A percentile compares a stretch with the other conserved stretches of the same genome.
phyloP scores from a whole-genome alignment of 208 protist genomes.

The Leishmania arabica region DNA sequence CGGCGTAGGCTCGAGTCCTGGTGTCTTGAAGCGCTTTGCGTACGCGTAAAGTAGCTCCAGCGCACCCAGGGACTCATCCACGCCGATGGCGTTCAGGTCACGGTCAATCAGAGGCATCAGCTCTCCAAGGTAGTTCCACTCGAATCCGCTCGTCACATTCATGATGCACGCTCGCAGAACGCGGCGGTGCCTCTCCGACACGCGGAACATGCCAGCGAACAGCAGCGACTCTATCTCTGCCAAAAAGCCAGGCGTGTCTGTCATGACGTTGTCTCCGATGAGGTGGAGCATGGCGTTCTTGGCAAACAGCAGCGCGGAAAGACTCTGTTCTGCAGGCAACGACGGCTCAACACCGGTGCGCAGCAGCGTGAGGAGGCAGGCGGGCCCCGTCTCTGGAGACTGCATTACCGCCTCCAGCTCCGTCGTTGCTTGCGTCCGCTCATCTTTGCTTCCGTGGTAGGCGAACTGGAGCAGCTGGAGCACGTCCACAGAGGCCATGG shows the following conservation, averaged over 20 bases:
- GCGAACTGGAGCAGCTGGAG: conserved; percentile 74
- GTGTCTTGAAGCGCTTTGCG: conserved; percentile 75
- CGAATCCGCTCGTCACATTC: conserved; percentile 67
- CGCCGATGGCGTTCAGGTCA: conserved; percentile 12
- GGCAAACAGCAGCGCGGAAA: conserved; percentile 82
- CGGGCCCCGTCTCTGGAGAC: conserved; percentile 38
- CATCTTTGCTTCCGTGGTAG: conserved; percentile 76
- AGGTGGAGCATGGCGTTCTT: conserved; percentile 82
- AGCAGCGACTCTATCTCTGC: conserved; percentile 67
- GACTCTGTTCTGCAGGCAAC: conserved; percentile 58
- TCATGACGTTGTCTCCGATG: conserved; percentile 53
- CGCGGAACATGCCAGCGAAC: conserved; percentile 59
- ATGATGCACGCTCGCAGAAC: conserved; percentile 62
- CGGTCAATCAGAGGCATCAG: conserved; percentile 63
- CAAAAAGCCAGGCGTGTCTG: conserved; percentile 35
- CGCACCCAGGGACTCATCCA: conserved; percentile 39
- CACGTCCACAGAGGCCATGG: conserved; percentile 43
- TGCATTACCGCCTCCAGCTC: conserved; percentile 60
- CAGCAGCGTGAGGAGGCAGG: conserved; percentile 65
- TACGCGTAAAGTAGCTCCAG: conserved; percentile 81
- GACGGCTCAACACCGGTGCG: conserved; percentile 52
- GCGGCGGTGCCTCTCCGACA: conserved; percentile 63
- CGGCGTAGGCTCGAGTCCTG: conserved; percentile 40
- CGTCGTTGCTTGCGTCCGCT: conserved; percentile 65
- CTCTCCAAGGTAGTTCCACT: conserved; percentile 83